Evolutionary conservation across 1,284 basidiomycete genomes (phyloP).

Genomic region (Cryptococcus sp.): DNA sequence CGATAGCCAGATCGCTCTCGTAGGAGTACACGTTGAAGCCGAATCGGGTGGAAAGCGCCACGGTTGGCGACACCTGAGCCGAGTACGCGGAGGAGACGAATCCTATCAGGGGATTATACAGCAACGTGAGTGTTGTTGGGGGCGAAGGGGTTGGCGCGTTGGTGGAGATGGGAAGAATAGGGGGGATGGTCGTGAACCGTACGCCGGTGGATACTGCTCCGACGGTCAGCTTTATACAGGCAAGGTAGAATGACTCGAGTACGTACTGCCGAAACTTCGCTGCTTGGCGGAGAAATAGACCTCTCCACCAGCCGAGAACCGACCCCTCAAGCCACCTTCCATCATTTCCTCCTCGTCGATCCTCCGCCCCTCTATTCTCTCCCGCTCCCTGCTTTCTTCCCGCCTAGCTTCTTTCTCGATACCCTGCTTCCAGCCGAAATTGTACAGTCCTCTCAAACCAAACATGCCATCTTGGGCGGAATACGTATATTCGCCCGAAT

Average conservation of each 20-base stretch:
- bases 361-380: slow-evolving; percentile 57
- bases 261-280: slow-evolving; percentile 83
- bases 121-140: slow-evolving; percentile 88
- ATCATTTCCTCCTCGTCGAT: slow-evolving; percentile 88
- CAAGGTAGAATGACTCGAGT: background rate
- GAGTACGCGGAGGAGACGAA: slow-evolving; percentile 91
- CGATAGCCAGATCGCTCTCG: slow-evolving; percentile 92
- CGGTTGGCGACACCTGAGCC: slow-evolving; percentile 78
- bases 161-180: slow-evolving; percentile 48
- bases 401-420: slow-evolving; percentile 48
- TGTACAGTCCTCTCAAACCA: slow-evolving; percentile 86
- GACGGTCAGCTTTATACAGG: background rate
- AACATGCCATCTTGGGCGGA: slow-evolving; percentile 92
- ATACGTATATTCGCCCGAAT: slow-evolving; percentile 93
- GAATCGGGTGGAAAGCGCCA: slow-evolving; percentile 87
- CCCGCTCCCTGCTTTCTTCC: slow-evolving; percentile 16
- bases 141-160: slow-evolving; percentile 61
- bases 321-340: slow-evolving; percentile 82
- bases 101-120: slow-evolving; percentile 96
- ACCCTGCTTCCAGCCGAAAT: slow-evolving; percentile 67
- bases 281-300: slow-evolving; percentile 92
- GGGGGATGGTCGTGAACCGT: slow-evolving; percentile 79
- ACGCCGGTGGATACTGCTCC: slow-evolving; percentile 83
- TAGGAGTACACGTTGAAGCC: slow-evolving; percentile 98
- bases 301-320: slow-evolving; percentile 90